These are phyloP conservation scores for Selaginella tamariscina DNA, from an alignment of 75 land plant genomes.

Conservation along the genomic window DNA sequence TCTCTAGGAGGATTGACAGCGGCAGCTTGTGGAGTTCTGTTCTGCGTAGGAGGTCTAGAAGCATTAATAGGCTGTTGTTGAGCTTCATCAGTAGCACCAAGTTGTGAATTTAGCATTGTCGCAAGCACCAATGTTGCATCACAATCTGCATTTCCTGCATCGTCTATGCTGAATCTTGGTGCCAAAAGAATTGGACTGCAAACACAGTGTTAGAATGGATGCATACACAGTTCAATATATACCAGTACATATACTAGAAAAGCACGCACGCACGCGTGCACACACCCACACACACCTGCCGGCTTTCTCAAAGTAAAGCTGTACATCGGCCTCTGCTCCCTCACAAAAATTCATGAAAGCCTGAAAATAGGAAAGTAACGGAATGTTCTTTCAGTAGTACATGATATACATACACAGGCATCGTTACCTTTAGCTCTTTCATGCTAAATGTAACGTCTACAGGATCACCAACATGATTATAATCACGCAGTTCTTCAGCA, in stretches of 20 bases:
- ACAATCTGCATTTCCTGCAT: constrained; percentile 58
- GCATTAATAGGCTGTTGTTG: constrained; percentile 16
- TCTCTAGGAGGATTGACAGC: constrained; percentile 16
- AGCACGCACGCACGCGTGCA: constrained; percentile 40
- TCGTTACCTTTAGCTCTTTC: constrained; percentile 78
- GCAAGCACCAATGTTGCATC: constrained; percentile 92
- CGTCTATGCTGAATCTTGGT: constrained; percentile 90
- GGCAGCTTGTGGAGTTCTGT: constrained; percentile 15
- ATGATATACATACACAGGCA: not conserved
- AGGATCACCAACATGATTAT: constrained; percentile 67
- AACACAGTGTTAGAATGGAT: not conserved
- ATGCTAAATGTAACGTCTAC: constrained; percentile 93
- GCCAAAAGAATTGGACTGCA: constrained; percentile 86
- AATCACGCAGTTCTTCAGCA: constrained; percentile 79
- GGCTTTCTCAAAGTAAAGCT: constrained; percentile 83
- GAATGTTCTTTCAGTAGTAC: not conserved
- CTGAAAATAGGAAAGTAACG: constrained; percentile 32
- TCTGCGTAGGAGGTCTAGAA: constrained; percentile 17
- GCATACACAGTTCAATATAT: not conserved
- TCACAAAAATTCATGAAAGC: constrained; percentile 92
- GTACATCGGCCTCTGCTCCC: constrained; percentile 87
- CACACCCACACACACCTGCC: no score
- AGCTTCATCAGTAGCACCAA: constrained; percentile 33
- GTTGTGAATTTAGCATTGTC: constrained; percentile 78
- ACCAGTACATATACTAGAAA: constrained; percentile 4